Base-by-base conservation (phyloP, 1,284 basidiomycete species). In the Athelia sp. region DNA sequence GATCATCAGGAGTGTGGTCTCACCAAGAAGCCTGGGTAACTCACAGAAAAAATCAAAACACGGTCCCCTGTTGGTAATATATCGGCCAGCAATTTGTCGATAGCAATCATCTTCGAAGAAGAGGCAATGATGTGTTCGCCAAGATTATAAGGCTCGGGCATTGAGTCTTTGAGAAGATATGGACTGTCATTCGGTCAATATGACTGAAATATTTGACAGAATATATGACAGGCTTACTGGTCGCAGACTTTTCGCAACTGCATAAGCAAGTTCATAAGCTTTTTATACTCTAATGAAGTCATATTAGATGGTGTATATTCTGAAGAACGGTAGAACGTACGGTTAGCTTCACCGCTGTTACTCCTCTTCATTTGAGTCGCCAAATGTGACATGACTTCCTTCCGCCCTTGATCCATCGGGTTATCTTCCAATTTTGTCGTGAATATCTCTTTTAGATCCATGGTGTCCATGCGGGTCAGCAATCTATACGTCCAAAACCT, bases 1-100 rank as follows among this genome's bases (percentile, higher is more conserved):
- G 48, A 50, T 35, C 45, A 48, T 9, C 29, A 36, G 6, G 43
- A 18, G 24, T 26, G 22, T n/a, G n/a, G n/a, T n/a, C 6, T 38
- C 6, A 32, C 24, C 13, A 45, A 34, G n/a, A 23, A 29, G 15
- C 36, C 1, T 9, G 35, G 18, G 36, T 4, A 24, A 63, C 73
- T 75, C 62, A 93, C 90, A 38, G 87, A 87, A 66, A 93, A 94
- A 51, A 94, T 87, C 32, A 94, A 73, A 15, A 90, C 88, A 15
- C 87, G 79, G 59, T 94, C 91, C 4, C 84, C 89, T 57, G 84
- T 84, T 0, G 86, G 81, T 53, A 93, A 82, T 53, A 90, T 76
- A 53, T 89, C 75, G 4, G 76, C 73, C 13, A 94, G 75, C 8
- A 94, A 74, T 60, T 86, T 86, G 71, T 94, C 91, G 44, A 94